Conservation (phyloP, 257 asterid genomes). For the Haberlea rhodopensis region DNA sequence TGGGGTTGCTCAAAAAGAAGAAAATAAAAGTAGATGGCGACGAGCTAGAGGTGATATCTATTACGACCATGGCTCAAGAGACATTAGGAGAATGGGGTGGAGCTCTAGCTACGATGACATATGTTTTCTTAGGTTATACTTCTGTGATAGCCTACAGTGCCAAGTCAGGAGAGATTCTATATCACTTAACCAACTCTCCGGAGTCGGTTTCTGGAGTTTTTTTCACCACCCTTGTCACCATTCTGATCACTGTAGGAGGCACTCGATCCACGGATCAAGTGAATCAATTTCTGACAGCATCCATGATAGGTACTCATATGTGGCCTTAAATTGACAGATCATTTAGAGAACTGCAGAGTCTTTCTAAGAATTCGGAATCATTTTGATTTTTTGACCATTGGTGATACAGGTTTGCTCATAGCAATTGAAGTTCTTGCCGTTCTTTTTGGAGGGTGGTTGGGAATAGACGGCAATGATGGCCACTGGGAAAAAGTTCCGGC, state of each 20-base stretch:
- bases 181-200: slow-evolving; percentile 52
- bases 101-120: slow-evolving; percentile 52
- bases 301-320: slow-evolving; percentile 64
- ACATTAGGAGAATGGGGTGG: slow-evolving; percentile 86
- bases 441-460: slow-evolving; percentile 69
- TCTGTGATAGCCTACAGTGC: slow-evolving; percentile 66
- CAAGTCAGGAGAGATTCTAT: slow-evolving; percentile 75
- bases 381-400: neutral
- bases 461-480: slow-evolving; percentile 40
- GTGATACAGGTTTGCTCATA: slow-evolving; percentile 56
- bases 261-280: slow-evolving; percentile 64
- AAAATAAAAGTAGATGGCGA: slow-evolving; percentile 25
- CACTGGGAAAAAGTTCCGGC: slow-evolving; percentile 75
- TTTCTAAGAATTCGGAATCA: neutral
- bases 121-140: slow-evolving; percentile 76
- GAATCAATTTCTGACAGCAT: slow-evolving; percentile 66
- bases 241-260: slow-evolving; percentile 63
- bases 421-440: slow-evolving; percentile 62
- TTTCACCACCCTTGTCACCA: slow-evolving; percentile 59
- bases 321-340: neutral
- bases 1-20: slow-evolving; percentile 50
- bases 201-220: slow-evolving; percentile 49
- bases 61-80: slow-evolving; percentile 84
- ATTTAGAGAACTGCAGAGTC: neutral
- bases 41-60: slow-evolving; percentile 66